Evolutionary conservation across 2,329 filamentous ascomycete genomes (phyloP), one percentile per base, ranked within the genome.

Genomic region (Fusarium praegraminearum): DNA sequence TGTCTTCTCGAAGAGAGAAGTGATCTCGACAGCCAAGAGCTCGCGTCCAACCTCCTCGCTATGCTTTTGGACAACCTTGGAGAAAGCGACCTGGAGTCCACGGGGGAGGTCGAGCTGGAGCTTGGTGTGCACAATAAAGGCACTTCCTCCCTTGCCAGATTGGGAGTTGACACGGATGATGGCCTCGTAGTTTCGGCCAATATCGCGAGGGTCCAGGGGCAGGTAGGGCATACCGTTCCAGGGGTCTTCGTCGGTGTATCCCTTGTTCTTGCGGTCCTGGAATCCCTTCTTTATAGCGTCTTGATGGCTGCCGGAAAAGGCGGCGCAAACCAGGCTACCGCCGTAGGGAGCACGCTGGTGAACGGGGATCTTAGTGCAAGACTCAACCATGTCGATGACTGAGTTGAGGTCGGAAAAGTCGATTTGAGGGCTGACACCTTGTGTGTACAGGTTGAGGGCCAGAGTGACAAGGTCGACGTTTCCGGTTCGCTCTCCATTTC

Each of bases 121-220:
- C 76, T 93, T 91, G 73, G 92, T 91, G 78, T 94, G 90, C 78
- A 98, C 94, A 77, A 98, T 92, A 93, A 93, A 98, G 52, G 95
- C 94, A 64, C 93, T 91, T 74, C 96, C 96, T 66, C 95, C 95
- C 83, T 99, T 98, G 71, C 95, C 95, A 74, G 90, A 93, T 80
- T 98, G 95, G 20, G 93, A 97, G 85, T 98, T 99, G 87, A 98
- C 95, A 64, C 95, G 92, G 78, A 98, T 98, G 77, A 98, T 92
- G 62, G 95, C 95, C 82, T 98, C 94, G 87, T 98, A 98, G n/a
- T 91, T 98, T 61, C 95, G 90, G 52, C 95, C 95, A 70, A 98
- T 97, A 76, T 98, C 95, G 76, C 92, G 87, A 7, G 95, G 95
- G 76, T 98, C 95, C 74, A 98, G 87, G 15, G 95, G 95, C 50